phyloP scores from a whole-genome alignment of 306 rosid genomes.

The Pyrus bretschneideri region DNA sequence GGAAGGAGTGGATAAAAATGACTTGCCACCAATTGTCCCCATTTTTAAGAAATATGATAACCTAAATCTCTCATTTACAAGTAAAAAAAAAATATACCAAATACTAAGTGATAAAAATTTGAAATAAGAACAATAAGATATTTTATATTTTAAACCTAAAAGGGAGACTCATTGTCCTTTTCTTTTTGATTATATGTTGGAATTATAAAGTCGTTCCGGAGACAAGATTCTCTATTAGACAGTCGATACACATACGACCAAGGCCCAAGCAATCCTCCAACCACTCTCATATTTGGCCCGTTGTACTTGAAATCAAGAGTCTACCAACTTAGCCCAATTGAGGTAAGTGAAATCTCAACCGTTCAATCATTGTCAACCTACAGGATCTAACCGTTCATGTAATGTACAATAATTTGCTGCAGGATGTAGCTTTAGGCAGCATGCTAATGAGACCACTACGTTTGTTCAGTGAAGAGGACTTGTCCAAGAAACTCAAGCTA shows the following conservation, averaged over 20 bases:
- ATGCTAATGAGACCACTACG: slow-evolving; percentile 32
- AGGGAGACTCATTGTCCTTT: not conserved
- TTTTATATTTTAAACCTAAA: not conserved
- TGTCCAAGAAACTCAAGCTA: slow-evolving; percentile 9
- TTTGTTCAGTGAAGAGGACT: slow-evolving; percentile 18
- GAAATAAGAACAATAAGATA: too few species aligned
- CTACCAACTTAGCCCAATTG: slow-evolving; percentile 20
- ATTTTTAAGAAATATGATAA: too few species aligned
- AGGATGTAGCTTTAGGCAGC: slow-evolving; percentile 25
- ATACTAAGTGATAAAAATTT: too few species aligned
- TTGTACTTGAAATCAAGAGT: slow-evolving; percentile 1
- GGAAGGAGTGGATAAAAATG: rapidly evolving
- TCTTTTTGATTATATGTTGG: not conserved
- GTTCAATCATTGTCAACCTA: not conserved
- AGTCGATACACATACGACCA: slow-evolving; percentile 6
- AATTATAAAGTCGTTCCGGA: not conserved
- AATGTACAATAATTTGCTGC: not conserved
- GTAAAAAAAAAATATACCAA: too few species aligned
- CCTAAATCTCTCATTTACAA: too few species aligned
- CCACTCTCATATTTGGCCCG: slow-evolving; percentile 24
- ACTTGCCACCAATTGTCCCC: too few species aligned
- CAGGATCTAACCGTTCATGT: not conserved
- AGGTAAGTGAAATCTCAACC: slow-evolving; percentile 10
- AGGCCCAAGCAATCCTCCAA: slow-evolving; percentile 30
- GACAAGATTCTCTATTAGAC: slow-evolving; percentile 7